Conservation (phyloP, 768 basidiomycete species). For the Agrocybe praecox region DNA sequence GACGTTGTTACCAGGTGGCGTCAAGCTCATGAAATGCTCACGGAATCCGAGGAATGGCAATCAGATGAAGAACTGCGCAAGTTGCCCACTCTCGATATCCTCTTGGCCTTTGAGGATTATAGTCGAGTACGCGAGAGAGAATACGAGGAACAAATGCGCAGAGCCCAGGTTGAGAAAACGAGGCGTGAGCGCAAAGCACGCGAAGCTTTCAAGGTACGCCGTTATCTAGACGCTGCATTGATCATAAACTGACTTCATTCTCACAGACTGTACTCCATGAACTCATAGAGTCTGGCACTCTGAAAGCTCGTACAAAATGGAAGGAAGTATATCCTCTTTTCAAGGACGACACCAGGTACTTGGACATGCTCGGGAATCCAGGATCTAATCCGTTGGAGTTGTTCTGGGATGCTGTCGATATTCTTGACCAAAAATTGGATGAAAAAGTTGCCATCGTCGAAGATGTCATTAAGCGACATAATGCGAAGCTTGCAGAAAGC, state of each 20-base stretch:
- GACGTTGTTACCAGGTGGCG: constrained; percentile 96
- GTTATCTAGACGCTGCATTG: too few relatives aligned
- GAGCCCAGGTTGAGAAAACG: constrained; percentile 80
- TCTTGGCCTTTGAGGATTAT: constrained; percentile 94
- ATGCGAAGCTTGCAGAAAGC: constrained; percentile 36
- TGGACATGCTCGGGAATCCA: constrained; percentile 85
- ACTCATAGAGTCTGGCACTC: constrained; percentile 62
- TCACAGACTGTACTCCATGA: constrained; percentile 69
- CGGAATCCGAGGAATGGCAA: constrained; percentile 79
- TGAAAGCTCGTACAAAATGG: constrained; percentile 90
- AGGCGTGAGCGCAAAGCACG: constrained; percentile 87
- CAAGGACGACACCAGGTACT: constrained; percentile 79
- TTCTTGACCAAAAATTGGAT: constrained; percentile 83
- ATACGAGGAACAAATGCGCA: constrained; percentile 84
- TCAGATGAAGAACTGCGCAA: constrained; percentile 75
- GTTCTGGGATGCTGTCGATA: constrained; percentile 94
- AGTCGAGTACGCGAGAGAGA: constrained; percentile 88
- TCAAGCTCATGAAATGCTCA: constrained; percentile 74
- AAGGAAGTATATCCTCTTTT: constrained; percentile 83
- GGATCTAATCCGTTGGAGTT: constrained; percentile 96
- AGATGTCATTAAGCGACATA: constrained; percentile 55
- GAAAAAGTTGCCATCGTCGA: constrained; percentile 73
- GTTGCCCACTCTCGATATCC: constrained; percentile 88
- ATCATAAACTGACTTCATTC: too few relatives aligned
- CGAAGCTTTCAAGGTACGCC: constrained; percentile 82